A percentile compares a stretch with the other conserved stretches of the same genome.
phyloP scores from a whole-genome alignment of 345 rosid genomes.

The Arabis hirsuta region DNA sequence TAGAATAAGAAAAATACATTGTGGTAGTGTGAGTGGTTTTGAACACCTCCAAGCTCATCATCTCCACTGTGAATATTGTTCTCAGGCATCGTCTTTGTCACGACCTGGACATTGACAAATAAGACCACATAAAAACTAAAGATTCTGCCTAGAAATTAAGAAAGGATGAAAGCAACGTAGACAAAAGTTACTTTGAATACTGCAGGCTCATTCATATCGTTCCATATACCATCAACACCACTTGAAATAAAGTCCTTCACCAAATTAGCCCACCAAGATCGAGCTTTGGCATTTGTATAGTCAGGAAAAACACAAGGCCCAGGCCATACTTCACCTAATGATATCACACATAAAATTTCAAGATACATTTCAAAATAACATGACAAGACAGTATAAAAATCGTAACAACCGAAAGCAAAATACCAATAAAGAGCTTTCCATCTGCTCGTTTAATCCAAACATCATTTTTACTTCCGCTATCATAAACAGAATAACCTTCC shows the following conservation, averaged over 20 bases:
- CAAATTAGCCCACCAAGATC: constrained; percentile 86
- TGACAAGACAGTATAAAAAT: constrained; percentile 12
- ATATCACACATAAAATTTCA: constrained; percentile 27
- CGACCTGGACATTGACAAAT: constrained; percentile 53
- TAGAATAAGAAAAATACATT: constrained; percentile 57
- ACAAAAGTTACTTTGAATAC: constrained; percentile 65
- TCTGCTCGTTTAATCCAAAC: constrained; percentile 73
- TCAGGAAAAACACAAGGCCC: constrained; percentile 93
- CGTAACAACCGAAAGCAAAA: constrained; percentile 17
- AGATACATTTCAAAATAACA: not conserved
- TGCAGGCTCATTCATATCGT: constrained; percentile 97
- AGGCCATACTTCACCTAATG: constrained; percentile 94
- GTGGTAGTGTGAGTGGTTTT: constrained; percentile 83
- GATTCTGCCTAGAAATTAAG: constrained; percentile 24
- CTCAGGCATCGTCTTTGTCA: constrained; percentile 93
- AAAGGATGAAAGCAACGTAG: constrained; percentile 5
- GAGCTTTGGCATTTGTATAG: constrained; percentile 73
- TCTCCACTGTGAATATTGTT: constrained; percentile 80
- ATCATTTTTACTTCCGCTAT: constrained; percentile 66
- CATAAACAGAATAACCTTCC: constrained; percentile 68
- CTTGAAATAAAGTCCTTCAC: constrained; percentile 77
- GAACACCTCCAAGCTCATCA: constrained; percentile 80
- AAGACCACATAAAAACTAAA: constrained; percentile 8
- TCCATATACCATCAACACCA: constrained; percentile 99
- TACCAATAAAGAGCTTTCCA: constrained; percentile 74